Evolutionary conservation across 306 rosid genomes (phyloP).

Genomic region (Trifolium pratense): DNA sequence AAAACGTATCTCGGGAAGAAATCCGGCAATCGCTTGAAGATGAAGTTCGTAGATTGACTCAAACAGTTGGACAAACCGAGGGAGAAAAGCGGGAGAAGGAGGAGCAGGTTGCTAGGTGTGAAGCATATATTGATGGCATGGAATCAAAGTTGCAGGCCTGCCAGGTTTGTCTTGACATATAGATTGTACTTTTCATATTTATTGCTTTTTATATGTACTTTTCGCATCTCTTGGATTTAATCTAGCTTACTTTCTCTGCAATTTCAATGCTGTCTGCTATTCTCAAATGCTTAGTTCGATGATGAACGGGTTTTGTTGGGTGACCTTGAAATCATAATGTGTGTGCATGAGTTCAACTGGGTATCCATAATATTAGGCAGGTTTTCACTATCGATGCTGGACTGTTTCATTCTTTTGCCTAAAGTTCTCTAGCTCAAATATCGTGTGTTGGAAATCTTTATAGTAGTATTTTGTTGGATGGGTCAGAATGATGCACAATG

Average conservation of each 20-base stretch:
- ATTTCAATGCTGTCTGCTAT: slow-evolving; percentile 20
- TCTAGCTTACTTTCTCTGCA: slow-evolving; percentile 24
- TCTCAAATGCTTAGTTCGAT: slow-evolving; percentile 27
- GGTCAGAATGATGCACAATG: slow-evolving; percentile 6
- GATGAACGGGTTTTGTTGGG: slow-evolving; percentile 30
- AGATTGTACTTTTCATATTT: slow-evolving; percentile 31
- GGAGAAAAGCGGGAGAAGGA: slow-evolving; percentile 97
- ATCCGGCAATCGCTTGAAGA: slow-evolving; percentile 93
- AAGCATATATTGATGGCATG: slow-evolving; percentile 97
- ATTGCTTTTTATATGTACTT: not conserved
- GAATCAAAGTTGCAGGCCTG: slow-evolving; percentile 95
- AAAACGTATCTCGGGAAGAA: slow-evolving; percentile 92
- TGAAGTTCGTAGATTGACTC: slow-evolving; percentile 86
- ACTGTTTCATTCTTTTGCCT: slow-evolving; percentile 17
- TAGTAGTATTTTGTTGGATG: slow-evolving; percentile 25
- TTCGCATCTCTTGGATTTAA: not conserved
- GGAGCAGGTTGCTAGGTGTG: slow-evolving; percentile 94
- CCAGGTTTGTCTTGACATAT: slow-evolving; percentile 67
- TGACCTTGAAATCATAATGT: slow-evolving; percentile 20
- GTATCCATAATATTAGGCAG: slow-evolving; percentile 10
- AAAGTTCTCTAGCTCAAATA: slow-evolving; percentile 14
- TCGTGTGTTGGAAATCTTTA: not conserved
- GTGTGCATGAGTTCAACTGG: not conserved
- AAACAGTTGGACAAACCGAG: slow-evolving; percentile 96
- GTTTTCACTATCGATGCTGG: not conserved